A percentile compares a stretch with the other conserved stretches of the same genome.
phyloP scores from a whole-genome alignment of 139 green algal genomes.

The Spirogloea muscicola region DNA sequence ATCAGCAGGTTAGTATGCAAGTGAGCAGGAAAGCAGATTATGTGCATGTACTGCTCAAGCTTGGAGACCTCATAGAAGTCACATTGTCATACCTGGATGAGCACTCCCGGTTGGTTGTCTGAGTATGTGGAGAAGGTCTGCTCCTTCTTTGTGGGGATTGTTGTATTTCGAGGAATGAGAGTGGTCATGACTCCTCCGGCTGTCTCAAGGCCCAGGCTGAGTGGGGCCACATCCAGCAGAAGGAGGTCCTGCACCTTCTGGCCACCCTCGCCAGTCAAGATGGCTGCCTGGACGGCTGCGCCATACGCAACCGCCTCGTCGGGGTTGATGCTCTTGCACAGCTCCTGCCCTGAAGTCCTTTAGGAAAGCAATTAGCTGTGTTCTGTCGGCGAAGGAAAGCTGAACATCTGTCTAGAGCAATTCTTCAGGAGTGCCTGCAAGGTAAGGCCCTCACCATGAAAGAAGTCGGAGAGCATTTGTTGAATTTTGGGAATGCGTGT shows the following conservation, averaged over 20 bases:
- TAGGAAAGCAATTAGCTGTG: too few relatives aligned
- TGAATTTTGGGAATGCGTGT: conserved; percentile 98
- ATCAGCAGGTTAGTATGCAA: too few relatives aligned
- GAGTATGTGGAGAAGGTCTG: conserved; percentile 98
- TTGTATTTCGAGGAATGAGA: conserved; percentile 96
- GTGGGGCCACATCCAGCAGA: conserved; percentile 92
- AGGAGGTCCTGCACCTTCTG: conserved; percentile 98
- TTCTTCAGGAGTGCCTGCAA: too few relatives aligned
- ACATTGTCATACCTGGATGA: conserved; percentile 72
- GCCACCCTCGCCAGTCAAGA: conserved; percentile 76
- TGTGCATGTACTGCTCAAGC: too few relatives aligned
- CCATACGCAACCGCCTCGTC: conserved; percentile 99
- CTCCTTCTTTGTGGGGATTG: conserved; percentile 99
- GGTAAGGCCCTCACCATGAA: too few relatives aligned
- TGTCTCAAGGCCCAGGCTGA: conserved; percentile 95
- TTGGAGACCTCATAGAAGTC: too few relatives aligned
- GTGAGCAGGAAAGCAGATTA: too few relatives aligned
- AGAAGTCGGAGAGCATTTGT: conserved; percentile 94
- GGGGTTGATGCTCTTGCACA: conserved; percentile 98
- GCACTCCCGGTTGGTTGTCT: conserved; percentile 82
- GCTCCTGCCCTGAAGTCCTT: conserved; percentile 98
- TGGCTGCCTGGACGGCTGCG: conserved; percentile 91
- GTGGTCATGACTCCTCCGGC: conserved; percentile 84
- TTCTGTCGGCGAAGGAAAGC: too few relatives aligned
- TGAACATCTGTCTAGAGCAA: too few relatives aligned